Evolutionary conservation across 306 rosid genomes (phyloP).

Genomic region (Ormosia emarginata): DNA sequence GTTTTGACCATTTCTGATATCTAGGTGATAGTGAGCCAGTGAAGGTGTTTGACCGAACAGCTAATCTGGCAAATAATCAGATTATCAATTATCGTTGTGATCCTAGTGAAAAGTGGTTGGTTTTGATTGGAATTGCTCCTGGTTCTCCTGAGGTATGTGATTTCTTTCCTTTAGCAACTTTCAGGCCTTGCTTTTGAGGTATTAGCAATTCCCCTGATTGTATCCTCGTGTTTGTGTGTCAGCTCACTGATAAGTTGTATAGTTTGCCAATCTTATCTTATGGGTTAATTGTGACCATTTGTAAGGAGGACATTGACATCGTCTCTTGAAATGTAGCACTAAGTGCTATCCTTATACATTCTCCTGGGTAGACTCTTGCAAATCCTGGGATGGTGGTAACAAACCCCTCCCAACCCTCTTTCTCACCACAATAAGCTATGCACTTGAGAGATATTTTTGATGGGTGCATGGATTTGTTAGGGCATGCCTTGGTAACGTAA

Average conservation of each 20-base stretch:
- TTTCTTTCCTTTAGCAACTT: conserved; percentile 13
- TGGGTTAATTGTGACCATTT: neutral
- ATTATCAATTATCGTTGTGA: conserved; percentile 81
- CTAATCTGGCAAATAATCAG: conserved; percentile 71
- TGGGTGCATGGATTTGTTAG: neutral
- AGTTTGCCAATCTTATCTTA: neutral
- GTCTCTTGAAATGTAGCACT: neutral
- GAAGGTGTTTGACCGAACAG: conserved; percentile 73
- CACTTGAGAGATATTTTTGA: neutral
- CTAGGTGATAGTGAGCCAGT: conserved; percentile 70
- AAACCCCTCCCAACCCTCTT: neutral
- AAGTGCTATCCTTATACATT: neutral
- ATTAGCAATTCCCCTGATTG: neutral
- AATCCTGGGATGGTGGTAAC: neutral
- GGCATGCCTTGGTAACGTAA: neutral
- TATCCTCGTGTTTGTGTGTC: neutral
- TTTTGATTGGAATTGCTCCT: conserved; percentile 78
- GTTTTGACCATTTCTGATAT: conserved; percentile 3
- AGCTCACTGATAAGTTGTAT: neutral
- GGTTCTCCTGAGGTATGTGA: conserved; percentile 68
- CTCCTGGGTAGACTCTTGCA: neutral
- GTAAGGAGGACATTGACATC: neutral
- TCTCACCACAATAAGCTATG: neutral
- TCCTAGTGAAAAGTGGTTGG: conserved; percentile 76
- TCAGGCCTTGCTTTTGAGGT: neutral